Base-by-base conservation (phyloP, 2,329 filamentous ascomycete species). In the Neonectria hederae region DNA sequence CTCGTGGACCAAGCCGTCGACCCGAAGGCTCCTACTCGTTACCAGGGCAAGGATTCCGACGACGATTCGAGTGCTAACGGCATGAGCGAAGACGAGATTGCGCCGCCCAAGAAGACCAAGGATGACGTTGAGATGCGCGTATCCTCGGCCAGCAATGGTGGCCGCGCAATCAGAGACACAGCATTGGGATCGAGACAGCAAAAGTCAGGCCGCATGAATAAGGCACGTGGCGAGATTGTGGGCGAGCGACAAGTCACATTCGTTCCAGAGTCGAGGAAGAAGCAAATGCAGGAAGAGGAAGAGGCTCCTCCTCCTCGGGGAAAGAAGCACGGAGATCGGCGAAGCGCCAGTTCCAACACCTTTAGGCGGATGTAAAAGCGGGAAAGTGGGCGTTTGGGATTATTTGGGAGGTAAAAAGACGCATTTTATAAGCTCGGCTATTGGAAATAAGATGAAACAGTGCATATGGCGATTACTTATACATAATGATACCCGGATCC, bases 261-360 rank as follows among this genome's bases (percentile, higher is more conserved):
- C 77, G 84, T 89, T 63, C 91, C 91, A 9, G 83, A 85, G 66
- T 83, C 81, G 9, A 83, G 77, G 70, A 87, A 80, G 76, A 87
- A 85, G 72, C 80, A 82, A 75, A 77, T 83, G 69, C 68, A 77
- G 40, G 69, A 76, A 63, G 75, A 77, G 26, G 73, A 76, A 46
- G 70, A 66, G 32, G 48, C 59, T 35, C 69, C 71, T 21, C 70
- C 75, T 26, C 74, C 76, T 28, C 73, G 75, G 48, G 76, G 76
- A 46, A 80, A 77, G 69, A 76, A 75, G 30, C 63, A 58, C 49
- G 81, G 81, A 59, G 76, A 76, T 60, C 87, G 92, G 72, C 83
- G 92, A 72, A 94, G 90, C 78, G 92, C 92, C 54, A 93, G 91
- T 78, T 86, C 85, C 56, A 94, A 95, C 79, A 89, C 89, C 43